Percentiles rank a stretch among this genome's conserved stretches.
Conservation (phyloP, 331 rosid species). For the Malus hybrid region DNA sequence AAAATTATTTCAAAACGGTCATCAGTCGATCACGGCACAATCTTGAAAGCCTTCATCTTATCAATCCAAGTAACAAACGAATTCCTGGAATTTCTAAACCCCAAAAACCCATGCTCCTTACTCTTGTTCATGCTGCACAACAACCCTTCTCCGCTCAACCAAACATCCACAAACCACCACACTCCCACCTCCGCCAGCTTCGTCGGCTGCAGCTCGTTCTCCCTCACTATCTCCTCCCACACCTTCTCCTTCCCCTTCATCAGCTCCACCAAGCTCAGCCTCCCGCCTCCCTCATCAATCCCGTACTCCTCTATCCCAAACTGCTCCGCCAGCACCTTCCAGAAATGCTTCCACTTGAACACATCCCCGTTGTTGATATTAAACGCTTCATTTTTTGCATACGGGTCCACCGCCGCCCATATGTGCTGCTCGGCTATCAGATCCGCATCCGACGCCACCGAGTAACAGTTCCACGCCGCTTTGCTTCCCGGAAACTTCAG, state of each 20-base stretch:
- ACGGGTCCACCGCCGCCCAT: constrained; percentile 9
- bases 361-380: constrained; percentile 4
- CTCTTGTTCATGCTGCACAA: constrained; percentile 2
- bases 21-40: not conserved
- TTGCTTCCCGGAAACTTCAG: not conserved
- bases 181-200: constrained; percentile 5
- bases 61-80: not conserved
- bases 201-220: not conserved
- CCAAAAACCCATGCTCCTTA: not conserved
- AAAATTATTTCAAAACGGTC: too few relatives aligned
- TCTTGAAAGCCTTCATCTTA: not conserved
- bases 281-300: not conserved
- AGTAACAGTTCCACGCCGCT: not conserved
- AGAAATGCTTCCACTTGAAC: not conserved
- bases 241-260: constrained; percentile 4
- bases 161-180: not conserved
- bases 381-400: not conserved
- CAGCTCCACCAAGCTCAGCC: not conserved
- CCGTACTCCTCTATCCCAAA: constrained; percentile 5
- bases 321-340: not conserved
- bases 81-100: constrained; percentile 2
- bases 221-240: constrained; percentile 5
- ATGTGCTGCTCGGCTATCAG: constrained; percentile 9
- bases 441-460: not conserved
- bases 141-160: too few relatives aligned